phyloP scores from a whole-genome alignment of 768 basidiomycete genomes.

The Clathrus columnatus region DNA sequence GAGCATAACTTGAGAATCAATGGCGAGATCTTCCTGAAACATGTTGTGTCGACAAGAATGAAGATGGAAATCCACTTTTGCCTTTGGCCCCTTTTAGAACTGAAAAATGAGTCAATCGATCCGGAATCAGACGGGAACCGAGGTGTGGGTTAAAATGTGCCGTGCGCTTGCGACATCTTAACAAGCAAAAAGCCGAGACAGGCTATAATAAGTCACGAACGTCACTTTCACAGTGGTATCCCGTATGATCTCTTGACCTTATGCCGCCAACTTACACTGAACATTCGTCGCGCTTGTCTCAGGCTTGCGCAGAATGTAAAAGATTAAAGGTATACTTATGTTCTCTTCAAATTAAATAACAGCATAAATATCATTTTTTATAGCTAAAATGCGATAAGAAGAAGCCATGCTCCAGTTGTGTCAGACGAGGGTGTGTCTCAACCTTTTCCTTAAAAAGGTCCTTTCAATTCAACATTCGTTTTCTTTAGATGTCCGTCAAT shows the following conservation, averaged over 20 bases:
- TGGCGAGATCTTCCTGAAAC: background rate
- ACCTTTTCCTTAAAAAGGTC: background rate
- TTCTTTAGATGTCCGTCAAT: constrained; percentile 2
- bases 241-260: background rate
- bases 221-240: background rate
- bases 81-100: background rate
- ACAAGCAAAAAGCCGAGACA: background rate
- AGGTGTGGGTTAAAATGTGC: background rate
- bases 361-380: background rate
- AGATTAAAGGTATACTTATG: constrained; percentile 1
- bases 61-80: too few species aligned
- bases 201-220: background rate
- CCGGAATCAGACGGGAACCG: background rate
- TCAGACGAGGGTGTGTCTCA: constrained; percentile 25
- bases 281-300: background rate
- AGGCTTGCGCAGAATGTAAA: constrained; percentile 5
- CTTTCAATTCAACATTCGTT: background rate
- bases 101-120: background rate
- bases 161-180: background rate
- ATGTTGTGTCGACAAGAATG: too few species aligned
- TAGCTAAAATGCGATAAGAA: constrained; percentile 22
- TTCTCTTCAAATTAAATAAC: background rate
- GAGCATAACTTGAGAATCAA: constrained; percentile 54
- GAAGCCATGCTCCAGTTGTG: constrained; percentile 67
- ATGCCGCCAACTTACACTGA: background rate